Base-by-base conservation (phyloP, 2,329 filamentous ascomycete species). In the Ceratocystis albifundus region DNA sequence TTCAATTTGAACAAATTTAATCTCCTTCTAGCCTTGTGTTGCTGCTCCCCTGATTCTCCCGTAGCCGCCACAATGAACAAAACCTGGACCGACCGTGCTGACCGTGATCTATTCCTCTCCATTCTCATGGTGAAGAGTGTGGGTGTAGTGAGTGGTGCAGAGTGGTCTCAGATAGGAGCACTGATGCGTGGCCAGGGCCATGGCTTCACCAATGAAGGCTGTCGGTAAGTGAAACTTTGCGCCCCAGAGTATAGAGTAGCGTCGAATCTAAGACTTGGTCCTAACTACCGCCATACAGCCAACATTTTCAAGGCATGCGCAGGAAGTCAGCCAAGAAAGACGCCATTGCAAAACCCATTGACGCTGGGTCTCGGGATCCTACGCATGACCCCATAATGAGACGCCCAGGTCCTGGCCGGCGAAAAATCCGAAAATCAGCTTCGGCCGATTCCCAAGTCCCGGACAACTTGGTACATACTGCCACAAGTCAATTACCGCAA, bases 131-230 rank as follows among this genome's bases (percentile, higher is more conserved):
- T 84, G 62, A 85, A 85, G 75, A 83, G 84, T 72, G 84, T 85
- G 70, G 83, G 82, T 69, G 78, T 84, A 72, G 84, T 85, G 73
- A 85, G 82, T 73, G 82, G 82, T 67, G 75, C 77, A 17, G 83
- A 85, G 82, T 85, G 83, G 83, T 80, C 78, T 32, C 82, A 79
- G 48, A 85, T 85, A 70, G 83, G 83, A 69, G 82, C 82, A 73
- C 78, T 82, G 69, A 85, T 85, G 83, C 78, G 83, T 68, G 74
- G 75, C 45, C 71, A 84, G 67, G 82, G 83, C 66, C 85, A 85
- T 71, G 81, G 82, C 74, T 85, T 85, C 73, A 85, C 83, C 20
- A 85, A 85, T 76, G 82, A 85, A 72, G 83, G 83, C 70, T 85
- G 83, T 70, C 81, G 83, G 82, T 85, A 76, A 76, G 82, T 80